Evolutionary conservation across 805 yeast genomes (phyloP).

Genomic region (Candida palmyrensis): DNA sequence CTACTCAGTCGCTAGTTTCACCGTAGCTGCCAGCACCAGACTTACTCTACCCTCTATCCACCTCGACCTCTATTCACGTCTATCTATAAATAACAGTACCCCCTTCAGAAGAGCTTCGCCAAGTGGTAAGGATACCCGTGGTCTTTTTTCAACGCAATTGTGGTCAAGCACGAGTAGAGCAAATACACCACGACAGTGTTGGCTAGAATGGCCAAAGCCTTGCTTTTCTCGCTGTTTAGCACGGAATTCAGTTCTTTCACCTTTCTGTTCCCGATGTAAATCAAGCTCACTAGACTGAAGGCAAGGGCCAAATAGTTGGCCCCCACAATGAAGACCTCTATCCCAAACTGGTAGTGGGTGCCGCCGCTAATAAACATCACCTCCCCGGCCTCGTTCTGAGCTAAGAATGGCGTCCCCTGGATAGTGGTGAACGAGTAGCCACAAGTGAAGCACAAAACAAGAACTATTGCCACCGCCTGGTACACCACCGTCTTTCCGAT

Average conservation of each 20-base stretch:
- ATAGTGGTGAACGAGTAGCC: conserved; percentile 65
- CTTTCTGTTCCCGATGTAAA: conserved; percentile 29
- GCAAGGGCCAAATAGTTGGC: conserved; percentile 46
- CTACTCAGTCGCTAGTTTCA: too few relatives aligned
- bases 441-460: conserved; percentile 44
- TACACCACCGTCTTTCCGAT: conserved; percentile 18
- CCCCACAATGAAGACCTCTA: conserved; percentile 54
- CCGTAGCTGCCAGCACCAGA: too few relatives aligned
- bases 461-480: conserved; percentile 25
- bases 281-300: conserved; percentile 32
- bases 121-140: conserved; percentile 42
- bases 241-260: conserved; percentile 12
- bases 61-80: too few relatives aligned
- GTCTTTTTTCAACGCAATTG: conserved; percentile 43
- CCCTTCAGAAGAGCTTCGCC: conserved; percentile 23
- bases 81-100: too few relatives aligned
- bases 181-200: conserved; percentile 22
- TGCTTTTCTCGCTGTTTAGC: conserved; percentile 14
- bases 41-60: too few relatives aligned
- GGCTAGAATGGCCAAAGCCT: conserved; percentile 15
- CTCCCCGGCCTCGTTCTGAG: conserved; percentile 44
- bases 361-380: conserved; percentile 62
- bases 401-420: conserved; percentile 58
- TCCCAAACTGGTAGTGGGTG: conserved; percentile 62
- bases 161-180: conserved; percentile 41